Evolutionary conservation across 306 rosid genomes (phyloP), one percentile per base, ranked within the genome.

Genomic region (Hippophae rhamnoides): DNA sequence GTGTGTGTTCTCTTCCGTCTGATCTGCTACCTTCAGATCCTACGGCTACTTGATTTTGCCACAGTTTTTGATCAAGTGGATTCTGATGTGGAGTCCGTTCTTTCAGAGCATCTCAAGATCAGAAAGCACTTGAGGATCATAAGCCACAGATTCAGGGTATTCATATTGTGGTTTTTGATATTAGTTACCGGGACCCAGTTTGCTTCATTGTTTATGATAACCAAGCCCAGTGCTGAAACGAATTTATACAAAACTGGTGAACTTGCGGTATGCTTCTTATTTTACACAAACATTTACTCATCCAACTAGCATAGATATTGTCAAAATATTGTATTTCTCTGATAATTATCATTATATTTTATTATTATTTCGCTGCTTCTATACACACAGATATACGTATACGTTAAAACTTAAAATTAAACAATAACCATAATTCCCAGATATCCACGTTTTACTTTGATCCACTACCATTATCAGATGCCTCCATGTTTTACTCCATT

Each of bases 1-100:
- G 89, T 87, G 1, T 92, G 98, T 59, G 81, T 92, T 49, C 87
- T 92, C 12, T 87, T 85, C 83, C 96, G 95, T 71, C 56, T 92
- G 67, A 87, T 85, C 70, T 92, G 98, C 66, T 69, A 79, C 61
- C 87, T 92, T 10, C 98, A 92, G 58, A 87, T 92, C 83, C 86
- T 92, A 9, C 87, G 98, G 61, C 56, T 87, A 0, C 77, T 66
- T n/a, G 98, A 90, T 69, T 90, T 83, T 10, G 95, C 96, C 6
- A 64, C 73, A 0, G 67, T 83, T 31, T 90, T 90, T n/a, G n/a
- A n/a, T 69, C 95, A 83, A 40, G 82, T 78, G 10, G 95, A 87
- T 48, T 83, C 86, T 0, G 89, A 87, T 27, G 98, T 90, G 26
- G 82, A 51, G 1, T 78, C 98, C 0, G 89, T 90, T 13, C 48